Evolutionary conservation across 768 basidiomycete genomes (phyloP), one percentile per base, ranked within the genome.

Genomic region (Xerocomus brunneocitrinus): DNA sequence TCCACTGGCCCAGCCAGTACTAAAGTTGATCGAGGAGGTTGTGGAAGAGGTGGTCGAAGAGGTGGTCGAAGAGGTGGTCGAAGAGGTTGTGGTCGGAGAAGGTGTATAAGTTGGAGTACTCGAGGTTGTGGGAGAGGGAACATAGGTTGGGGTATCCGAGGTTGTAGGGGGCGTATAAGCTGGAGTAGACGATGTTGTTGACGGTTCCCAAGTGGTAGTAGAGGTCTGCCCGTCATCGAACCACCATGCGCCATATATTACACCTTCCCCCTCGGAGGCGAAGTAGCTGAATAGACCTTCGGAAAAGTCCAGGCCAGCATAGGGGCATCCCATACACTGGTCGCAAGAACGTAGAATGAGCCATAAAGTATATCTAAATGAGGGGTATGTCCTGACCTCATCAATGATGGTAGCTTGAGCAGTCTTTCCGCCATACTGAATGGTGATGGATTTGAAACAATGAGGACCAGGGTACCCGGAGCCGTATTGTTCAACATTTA

Each of bases 311-410:
- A 91, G 77, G 39, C 80, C 88, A 27, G 76, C 78, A 32, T 65
- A 76, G 25, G 81, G 80, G 64, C 89, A 91, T 19, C 77, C 79
- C 42, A 82, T 80, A 65, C 88, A 89, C 80, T 87, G 56, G 22
- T 49, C 16, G 32, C 49, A 44, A 0, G 13, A 10, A 27, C 51
- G 16, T n/a, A 19, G 16, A 16, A 1, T 47, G 19, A 36, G 49
- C 24, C 4, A 36, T 34, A 49, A 27, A 50, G 42, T 27, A 28
- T 42, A 41, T 52, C 25, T n/a, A 25, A 28, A 30, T 27, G 24
- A 35, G n/a, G 34, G 19, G 19, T 19, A 19, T 44, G 16, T 16
- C 47, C 62, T 57, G 47, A 84, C 85, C 81, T 78, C 68, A 67
- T 91, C 89, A 71, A 76, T 74, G 61, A 91, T 80, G 1, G 58